Percentiles rank a stretch among this genome's conserved stretches.
Conservation (phyloP, 371 early-diverging fungal genomes). For the Mycotypha africana region DNA sequence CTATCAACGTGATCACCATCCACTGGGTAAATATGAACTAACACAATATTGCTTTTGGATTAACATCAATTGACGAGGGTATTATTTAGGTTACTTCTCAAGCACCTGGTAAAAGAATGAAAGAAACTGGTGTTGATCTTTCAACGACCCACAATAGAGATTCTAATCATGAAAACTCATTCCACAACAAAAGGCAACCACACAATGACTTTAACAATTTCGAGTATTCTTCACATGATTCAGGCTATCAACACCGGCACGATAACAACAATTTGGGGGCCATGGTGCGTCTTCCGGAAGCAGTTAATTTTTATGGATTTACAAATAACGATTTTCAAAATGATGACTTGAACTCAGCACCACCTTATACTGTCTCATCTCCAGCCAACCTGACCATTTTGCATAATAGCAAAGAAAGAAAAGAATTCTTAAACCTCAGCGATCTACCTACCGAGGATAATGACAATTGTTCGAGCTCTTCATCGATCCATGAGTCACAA, state of each 20-base stretch:
- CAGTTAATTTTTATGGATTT: constrained; percentile 1
- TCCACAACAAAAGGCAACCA: no score
- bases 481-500: not conserved
- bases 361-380: constrained; percentile 11
- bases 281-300: no score
- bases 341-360: not conserved
- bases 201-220: no score
- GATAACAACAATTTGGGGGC: no score
- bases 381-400: no score
- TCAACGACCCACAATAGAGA: constrained; percentile 1
- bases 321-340: not conserved
- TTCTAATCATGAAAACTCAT: not conserved
- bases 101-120: constrained; percentile 12
- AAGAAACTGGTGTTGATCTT: constrained; percentile 2
- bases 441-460: no score
- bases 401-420: no score
- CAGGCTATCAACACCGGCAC: no score
- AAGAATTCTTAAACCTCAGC: no score
- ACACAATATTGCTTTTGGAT: not conserved
- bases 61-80: not conserved
- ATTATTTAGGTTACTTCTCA: constrained; percentile 15
- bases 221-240: no score
- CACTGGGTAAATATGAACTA: constrained; percentile 43
- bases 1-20: constrained; percentile 47
- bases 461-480: no score